Evolutionary conservation across 1,284 basidiomycete species (phyloP).

Genomic region (Ceratobasidium sp.): DNA sequence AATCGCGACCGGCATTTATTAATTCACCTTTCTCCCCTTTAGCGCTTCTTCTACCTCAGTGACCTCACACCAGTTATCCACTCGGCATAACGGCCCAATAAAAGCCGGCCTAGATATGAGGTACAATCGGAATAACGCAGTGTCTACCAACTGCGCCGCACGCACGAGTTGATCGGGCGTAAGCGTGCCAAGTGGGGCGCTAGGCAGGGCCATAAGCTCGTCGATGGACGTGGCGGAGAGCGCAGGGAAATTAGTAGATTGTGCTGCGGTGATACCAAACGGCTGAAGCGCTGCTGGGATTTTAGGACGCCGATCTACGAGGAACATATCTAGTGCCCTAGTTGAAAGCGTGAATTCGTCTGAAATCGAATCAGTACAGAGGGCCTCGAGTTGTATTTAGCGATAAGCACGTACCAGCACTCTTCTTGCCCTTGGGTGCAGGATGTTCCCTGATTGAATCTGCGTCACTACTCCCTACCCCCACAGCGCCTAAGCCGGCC

Average conservation of each 20-base stretch:
- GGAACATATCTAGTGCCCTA: conserved; percentile 52
- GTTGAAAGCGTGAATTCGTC: conserved; percentile 52
- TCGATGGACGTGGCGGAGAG: conserved; percentile 76
- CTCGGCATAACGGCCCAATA: conserved; percentile 88
- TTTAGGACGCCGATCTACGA: conserved; percentile 89
- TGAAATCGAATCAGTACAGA: conserved; percentile 61
- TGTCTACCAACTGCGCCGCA: conserved; percentile 95
- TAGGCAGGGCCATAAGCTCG: conserved; percentile 82
- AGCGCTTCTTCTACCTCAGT: conserved; percentile 93
- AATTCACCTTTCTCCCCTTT: conserved; percentile 78
- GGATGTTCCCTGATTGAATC: conserved; percentile 24
- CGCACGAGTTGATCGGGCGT: conserved; percentile 85
- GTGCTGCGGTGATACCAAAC: conserved; percentile 78
- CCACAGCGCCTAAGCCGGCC: conserved; percentile 68
- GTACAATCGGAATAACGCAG: conserved; percentile 95
- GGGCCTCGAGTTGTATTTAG: conserved; percentile 53
- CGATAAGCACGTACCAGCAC: conserved; percentile 63
- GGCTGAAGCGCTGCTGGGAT: conserved; percentile 79
- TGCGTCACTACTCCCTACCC: conserved; percentile 3
- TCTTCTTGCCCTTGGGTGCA: conserved; percentile 51
- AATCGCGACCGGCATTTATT: neutral
- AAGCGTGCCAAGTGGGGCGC: conserved; percentile 76
- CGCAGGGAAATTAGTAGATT: conserved; percentile 72
- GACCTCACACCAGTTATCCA: conserved; percentile 98
- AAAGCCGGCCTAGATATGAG: conserved; percentile 86